Evolutionary conservation across 805 yeast species (phyloP).

Genomic region (Isabelozyma pseudorhagii): DNA sequence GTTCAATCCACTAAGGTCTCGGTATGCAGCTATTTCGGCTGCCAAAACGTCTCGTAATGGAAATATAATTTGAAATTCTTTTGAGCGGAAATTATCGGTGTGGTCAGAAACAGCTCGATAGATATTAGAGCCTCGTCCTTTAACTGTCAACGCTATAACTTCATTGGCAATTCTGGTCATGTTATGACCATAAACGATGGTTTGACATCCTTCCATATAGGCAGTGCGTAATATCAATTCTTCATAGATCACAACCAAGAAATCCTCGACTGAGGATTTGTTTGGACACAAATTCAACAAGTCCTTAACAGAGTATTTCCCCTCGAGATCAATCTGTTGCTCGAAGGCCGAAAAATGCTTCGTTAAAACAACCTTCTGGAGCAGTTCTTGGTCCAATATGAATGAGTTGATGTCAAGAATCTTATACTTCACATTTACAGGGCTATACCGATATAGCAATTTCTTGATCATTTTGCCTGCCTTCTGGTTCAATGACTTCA

Average conservation of each 20-base stretch:
- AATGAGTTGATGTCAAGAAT: slow-evolving; percentile 42
- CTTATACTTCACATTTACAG: slow-evolving; percentile 31
- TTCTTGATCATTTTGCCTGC: slow-evolving; percentile 13
- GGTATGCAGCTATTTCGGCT: slow-evolving; percentile 63
- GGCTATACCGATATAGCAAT: slow-evolving; percentile 14
- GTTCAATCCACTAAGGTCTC: slow-evolving; percentile 37
- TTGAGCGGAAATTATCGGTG: slow-evolving; percentile 20
- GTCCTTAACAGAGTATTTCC: slow-evolving; percentile 20
- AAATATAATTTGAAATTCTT: slow-evolving; percentile 47
- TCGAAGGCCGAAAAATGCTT: slow-evolving; percentile 20
- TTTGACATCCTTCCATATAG: slow-evolving; percentile 38
- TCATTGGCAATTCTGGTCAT: slow-evolving; percentile 83
- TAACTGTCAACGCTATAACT: slow-evolving; percentile 74
- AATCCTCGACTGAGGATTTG: slow-evolving; percentile 66
- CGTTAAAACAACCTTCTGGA: slow-evolving; percentile 30
- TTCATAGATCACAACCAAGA: slow-evolving; percentile 44
- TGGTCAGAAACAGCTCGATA: slow-evolving; percentile 50
- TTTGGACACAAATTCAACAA: slow-evolving; percentile 41
- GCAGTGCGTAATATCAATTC: slow-evolving; percentile 51
- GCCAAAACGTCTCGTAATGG: slow-evolving; percentile 76
- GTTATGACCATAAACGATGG: slow-evolving; percentile 70
- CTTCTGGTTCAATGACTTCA: slow-evolving; percentile 12
- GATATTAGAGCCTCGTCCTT: slow-evolving; percentile 78
- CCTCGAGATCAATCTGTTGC: neutral
- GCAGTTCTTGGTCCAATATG: slow-evolving; percentile 21